A percentile compares a stretch with the other conserved stretches of the same genome.
phyloP scores from a whole-genome alignment of 1,284 basidiomycete species.

The Cryptococcus floricola region DNA sequence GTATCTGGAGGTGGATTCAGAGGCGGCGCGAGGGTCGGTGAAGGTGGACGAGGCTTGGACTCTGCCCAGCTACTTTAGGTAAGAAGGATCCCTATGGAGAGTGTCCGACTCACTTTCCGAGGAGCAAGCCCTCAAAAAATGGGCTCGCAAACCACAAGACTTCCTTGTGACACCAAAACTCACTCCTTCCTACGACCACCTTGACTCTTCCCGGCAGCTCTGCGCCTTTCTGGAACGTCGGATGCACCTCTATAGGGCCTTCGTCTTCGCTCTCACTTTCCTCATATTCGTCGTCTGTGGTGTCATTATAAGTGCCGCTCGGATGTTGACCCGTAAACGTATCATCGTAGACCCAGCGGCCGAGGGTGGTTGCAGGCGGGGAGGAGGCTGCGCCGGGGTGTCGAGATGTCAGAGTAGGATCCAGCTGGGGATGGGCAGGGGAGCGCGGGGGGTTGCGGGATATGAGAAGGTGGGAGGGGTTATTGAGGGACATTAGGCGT shows the following conservation, averaged over 20 bases:
- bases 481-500: slow-evolving; percentile 23
- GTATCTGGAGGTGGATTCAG: slow-evolving; percentile 3
- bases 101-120: slow-evolving; percentile 35
- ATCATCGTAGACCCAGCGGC: slow-evolving; percentile 11
- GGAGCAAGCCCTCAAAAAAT: slow-evolving; percentile 42
- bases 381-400: slow-evolving; percentile 10
- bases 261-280: slow-evolving; percentile 26
- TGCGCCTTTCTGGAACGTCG: slow-evolving; percentile 32
- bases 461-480: slow-evolving; percentile 46
- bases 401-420: slow-evolving; percentile 29
- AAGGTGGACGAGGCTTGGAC: slow-evolving; percentile 13
- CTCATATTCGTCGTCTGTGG: slow-evolving; percentile 3
- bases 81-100: neutral
- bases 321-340: neutral
- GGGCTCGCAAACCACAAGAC: slow-evolving; percentile 45
- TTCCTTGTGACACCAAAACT: slow-evolving; percentile 48
- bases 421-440: slow-evolving; percentile 42
- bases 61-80: slow-evolving; percentile 38
- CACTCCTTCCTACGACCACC: slow-evolving; percentile 36
- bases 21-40: slow-evolving; percentile 10
- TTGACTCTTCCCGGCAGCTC: slow-evolving; percentile 38
- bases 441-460: slow-evolving; percentile 42
- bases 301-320: neutral
- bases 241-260: slow-evolving; percentile 31
- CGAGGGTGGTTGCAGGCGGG: slow-evolving; percentile 4